Conservation (phyloP, 345 rosid genomes). For the Clausena lansium region DNA sequence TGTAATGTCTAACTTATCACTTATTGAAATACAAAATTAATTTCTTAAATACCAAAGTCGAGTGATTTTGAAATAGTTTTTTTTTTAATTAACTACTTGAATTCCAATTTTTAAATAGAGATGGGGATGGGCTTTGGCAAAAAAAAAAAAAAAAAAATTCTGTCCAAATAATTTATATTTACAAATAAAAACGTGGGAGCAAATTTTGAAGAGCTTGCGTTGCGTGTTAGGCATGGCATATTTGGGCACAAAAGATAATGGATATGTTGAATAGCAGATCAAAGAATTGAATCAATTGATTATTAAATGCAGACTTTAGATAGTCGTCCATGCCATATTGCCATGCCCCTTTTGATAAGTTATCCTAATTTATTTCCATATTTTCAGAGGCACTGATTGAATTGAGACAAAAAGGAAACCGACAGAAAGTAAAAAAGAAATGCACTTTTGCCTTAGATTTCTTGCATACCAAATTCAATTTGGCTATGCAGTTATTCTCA, state of each 20-base stretch:
- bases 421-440: no score
- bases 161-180: no score
- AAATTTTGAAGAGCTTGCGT: background rate
- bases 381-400: background rate
- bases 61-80: no score
- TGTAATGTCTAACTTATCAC: no score
- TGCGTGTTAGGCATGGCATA: background rate
- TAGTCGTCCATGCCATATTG: background rate
- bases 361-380: background rate
- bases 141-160: no score
- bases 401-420: background rate
- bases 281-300: no score
- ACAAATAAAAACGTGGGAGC: background rate
- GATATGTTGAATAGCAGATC: conserved; percentile 8
- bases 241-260: background rate
- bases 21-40: no score
- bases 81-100: no score
- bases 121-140: no score
- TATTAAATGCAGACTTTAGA: background rate
- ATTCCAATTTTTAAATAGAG: no score
- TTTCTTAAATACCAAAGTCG: no score
- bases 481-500: no score
- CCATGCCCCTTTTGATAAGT: background rate
- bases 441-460: background rate
- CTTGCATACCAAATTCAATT: background rate